These are phyloP conservation scores for Thalassiosira hispida DNA, from an alignment of 352 stramenopile species.

Conservation along the genomic window DNA sequence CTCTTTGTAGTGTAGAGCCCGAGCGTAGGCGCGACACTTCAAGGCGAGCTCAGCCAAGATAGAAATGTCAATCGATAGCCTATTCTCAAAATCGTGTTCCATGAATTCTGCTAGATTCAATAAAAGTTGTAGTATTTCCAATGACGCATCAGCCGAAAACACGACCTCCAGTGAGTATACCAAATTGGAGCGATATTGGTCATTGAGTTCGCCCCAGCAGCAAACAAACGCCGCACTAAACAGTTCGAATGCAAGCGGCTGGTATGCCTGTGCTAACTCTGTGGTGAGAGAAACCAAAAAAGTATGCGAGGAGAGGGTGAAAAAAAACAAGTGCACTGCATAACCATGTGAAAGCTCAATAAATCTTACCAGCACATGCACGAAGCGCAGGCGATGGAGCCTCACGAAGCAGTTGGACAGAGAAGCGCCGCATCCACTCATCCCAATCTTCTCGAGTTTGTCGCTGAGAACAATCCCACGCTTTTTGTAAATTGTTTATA, in stretches of 20 bases:
- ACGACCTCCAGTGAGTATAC: slow-evolving; percentile 92
- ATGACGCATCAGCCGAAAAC: slow-evolving; percentile 90
- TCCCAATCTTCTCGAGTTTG: slow-evolving; percentile 92
- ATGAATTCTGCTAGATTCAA: slow-evolving; percentile 99
- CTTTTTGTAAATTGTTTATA: slow-evolving; percentile 90
- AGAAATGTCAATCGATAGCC: slow-evolving; percentile 96
- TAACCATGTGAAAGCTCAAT: no score
- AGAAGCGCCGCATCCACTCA: slow-evolving; percentile 97
- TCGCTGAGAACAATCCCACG: slow-evolving; percentile 94
- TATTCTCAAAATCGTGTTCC: slow-evolving; percentile 93
- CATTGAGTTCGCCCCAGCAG: slow-evolving; percentile 97
- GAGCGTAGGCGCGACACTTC: slow-evolving; percentile 97
- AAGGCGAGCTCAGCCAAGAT: slow-evolving; percentile 94
- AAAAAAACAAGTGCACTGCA: no score
- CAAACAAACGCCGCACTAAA: slow-evolving; percentile 99
- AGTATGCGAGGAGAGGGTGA: no score
- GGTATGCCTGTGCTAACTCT: slow-evolving; percentile 94
- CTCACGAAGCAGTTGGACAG: slow-evolving; percentile 95
- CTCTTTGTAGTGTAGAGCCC: slow-evolving; percentile 98
- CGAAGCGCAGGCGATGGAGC: slow-evolving; percentile 93
- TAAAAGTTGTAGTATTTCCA: slow-evolving; percentile 96
- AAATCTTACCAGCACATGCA: slow-evolving; percentile 62
- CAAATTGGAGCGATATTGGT: slow-evolving; percentile 92
- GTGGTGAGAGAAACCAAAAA: slow-evolving; percentile 75
- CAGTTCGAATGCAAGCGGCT: slow-evolving; percentile 94